A percentile compares a stretch with the other conserved stretches of the same genome.
phyloP scores from a whole-genome alignment of 2,329 filamentous ascomycete species.

The Clonostachys solani region DNA sequence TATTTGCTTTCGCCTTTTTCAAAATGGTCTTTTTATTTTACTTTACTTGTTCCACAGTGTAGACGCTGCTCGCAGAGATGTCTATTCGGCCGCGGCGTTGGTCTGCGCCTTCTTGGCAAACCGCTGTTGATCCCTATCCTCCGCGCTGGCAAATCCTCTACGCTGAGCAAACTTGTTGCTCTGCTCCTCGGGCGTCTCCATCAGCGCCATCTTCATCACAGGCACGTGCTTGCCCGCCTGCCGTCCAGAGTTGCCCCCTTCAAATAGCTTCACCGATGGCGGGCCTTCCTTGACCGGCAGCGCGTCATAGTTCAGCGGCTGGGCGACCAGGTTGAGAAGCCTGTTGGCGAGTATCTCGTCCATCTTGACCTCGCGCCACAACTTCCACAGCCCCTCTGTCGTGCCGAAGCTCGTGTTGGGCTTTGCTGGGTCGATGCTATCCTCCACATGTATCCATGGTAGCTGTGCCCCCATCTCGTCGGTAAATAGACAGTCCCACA shows the following conservation, averaged over 20 bases:
- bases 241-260: conserved; percentile 49
- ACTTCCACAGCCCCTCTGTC: conserved; percentile 72
- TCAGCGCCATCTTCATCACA: conserved; percentile 43
- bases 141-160: conserved; percentile 50
- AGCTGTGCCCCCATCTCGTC: conserved; percentile 30
- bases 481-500: conserved; percentile 95
- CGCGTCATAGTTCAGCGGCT: conserved; percentile 27
- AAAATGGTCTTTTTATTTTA: neutral
- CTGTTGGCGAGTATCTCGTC: conserved; percentile 80
- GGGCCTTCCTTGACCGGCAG: conserved; percentile 1
- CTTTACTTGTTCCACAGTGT: no score
- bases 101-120: conserved; percentile 19
- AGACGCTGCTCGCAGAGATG: no score
- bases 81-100: conserved; percentile 4
- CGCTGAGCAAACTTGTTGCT: conserved; percentile 59
- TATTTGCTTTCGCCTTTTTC: conserved; percentile 1
- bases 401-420: conserved; percentile 51
- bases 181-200: conserved; percentile 47
- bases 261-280: conserved; percentile 10
- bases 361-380: conserved; percentile 82
- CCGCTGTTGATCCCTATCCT: conserved; percentile 36
- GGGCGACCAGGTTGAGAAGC: conserved; percentile 58
- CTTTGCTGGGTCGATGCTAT: conserved; percentile 54
- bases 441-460: conserved; percentile 76
- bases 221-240: conserved; percentile 50